These are phyloP conservation scores for Trichoderma semiorbis DNA, from an alignment of 2,329 filamentous ascomycete genomes.

Conservation along the genomic window DNA sequence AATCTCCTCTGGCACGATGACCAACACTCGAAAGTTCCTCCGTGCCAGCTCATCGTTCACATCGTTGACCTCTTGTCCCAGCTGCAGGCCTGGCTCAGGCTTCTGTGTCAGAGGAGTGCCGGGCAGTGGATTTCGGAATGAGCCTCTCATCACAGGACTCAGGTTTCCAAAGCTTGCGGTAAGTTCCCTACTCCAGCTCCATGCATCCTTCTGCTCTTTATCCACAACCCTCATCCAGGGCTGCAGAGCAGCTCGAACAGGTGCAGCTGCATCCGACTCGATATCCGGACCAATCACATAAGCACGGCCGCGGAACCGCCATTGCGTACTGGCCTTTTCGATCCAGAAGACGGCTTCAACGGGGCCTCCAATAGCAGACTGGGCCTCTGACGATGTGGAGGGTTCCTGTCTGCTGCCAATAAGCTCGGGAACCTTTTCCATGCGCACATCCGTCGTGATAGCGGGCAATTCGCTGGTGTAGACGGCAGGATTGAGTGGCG, in stretches of 20 bases:
- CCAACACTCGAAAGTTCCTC: slow-evolving; percentile 76
- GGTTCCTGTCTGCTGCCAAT: slow-evolving; percentile 44
- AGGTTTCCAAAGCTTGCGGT: slow-evolving; percentile 89
- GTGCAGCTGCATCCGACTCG: slow-evolving; percentile 40
- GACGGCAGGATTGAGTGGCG: slow-evolving; percentile 62
- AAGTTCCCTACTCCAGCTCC: slow-evolving; percentile 77
- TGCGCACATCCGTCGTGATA: slow-evolving; percentile 84
- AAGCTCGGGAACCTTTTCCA: slow-evolving; percentile 77
- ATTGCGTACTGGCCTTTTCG: slow-evolving; percentile 68
- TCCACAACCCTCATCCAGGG: slow-evolving; percentile 55
- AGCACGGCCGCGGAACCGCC: slow-evolving; percentile 74
- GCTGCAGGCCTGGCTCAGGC: slow-evolving; percentile 39
- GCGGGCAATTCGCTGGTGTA: slow-evolving; percentile 77
- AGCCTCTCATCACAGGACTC: slow-evolving; percentile 73
- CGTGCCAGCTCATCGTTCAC: slow-evolving; percentile 68
- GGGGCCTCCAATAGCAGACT: slow-evolving; percentile 60
- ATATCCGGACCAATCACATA: slow-evolving; percentile 72
- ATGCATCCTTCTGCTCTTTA: slow-evolving; percentile 37
- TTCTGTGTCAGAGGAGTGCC: slow-evolving; percentile 57
- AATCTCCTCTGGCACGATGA: slow-evolving; percentile 74
- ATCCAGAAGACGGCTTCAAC: slow-evolving; percentile 88
- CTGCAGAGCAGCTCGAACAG: slow-evolving; percentile 58
- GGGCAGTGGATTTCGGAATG: slow-evolving; percentile 69
- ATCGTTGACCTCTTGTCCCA: slow-evolving; percentile 65
- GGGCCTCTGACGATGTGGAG: slow-evolving; percentile 26